These are phyloP conservation scores for Flaveria robusta DNA, from an alignment of 129 eudicot species.

Conservation along the genomic window DNA sequence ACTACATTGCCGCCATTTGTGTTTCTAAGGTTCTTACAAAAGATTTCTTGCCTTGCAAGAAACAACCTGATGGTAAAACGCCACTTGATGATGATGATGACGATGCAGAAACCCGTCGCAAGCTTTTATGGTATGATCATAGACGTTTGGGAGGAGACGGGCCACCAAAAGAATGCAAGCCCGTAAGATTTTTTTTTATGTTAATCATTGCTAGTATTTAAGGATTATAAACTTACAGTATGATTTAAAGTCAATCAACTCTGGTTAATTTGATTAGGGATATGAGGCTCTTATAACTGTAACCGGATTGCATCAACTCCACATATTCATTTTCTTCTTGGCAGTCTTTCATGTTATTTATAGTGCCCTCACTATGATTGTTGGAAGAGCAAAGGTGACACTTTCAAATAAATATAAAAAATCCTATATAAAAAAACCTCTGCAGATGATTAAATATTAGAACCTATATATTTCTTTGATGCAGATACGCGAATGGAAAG, in stretches of 20 bases:
- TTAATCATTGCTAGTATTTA: background rate
- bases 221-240: background rate
- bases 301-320: slow-evolving; percentile 83
- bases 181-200: slow-evolving; percentile 37
- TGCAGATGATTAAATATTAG: background rate
- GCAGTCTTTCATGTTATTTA: slow-evolving; percentile 89
- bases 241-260: background rate
- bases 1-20: slow-evolving; percentile 61
- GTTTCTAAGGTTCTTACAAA: slow-evolving; percentile 53
- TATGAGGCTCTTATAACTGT: slow-evolving; percentile 70
- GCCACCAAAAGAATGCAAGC: slow-evolving; percentile 42
- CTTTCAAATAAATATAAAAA: background rate
- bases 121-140: slow-evolving; percentile 64
- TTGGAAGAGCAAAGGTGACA: slow-evolving; percentile 72
- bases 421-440: background rate
- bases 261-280: slow-evolving; percentile 49
- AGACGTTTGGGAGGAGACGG: slow-evolving; percentile 58
- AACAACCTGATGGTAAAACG: background rate
- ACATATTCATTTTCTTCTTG: slow-evolving; percentile 95
- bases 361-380: slow-evolving; percentile 78
- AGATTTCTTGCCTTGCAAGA: slow-evolving; percentile 78
- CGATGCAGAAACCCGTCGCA: slow-evolving; percentile 39
- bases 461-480: slow-evolving; percentile 19
- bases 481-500: slow-evolving; percentile 90
- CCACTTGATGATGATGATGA: slow-evolving; percentile 29